A percentile compares a stretch with the other conserved stretches of the same genome.
These are phyloP conservation scores for Oryza coarctata DNA, from an alignment of 176 grass and related monocot species.

Conservation along the genomic window DNA sequence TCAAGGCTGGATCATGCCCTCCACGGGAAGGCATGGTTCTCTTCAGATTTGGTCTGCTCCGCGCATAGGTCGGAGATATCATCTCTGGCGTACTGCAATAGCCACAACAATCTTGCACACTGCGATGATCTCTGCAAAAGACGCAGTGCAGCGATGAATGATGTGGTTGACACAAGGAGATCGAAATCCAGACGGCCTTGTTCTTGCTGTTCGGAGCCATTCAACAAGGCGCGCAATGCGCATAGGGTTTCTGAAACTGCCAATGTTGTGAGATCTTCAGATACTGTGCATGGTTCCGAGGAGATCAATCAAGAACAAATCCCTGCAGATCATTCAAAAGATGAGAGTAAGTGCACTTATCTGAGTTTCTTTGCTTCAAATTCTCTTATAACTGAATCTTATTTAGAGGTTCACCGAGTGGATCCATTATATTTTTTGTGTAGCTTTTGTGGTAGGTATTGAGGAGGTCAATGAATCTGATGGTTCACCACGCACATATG, in stretches of 20 bases:
- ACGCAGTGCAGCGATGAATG: neutral
- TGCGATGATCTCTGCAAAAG: slow-evolving; percentile 50
- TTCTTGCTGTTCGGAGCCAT: slow-evolving; percentile 54
- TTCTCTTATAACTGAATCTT: neutral
- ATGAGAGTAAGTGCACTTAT: slow-evolving; percentile 30
- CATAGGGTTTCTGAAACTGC: slow-evolving; percentile 2
- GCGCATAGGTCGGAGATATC: slow-evolving; percentile 62
- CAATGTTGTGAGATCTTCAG: slow-evolving; percentile 12
- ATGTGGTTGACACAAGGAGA: slow-evolving; percentile 2
- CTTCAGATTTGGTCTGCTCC: slow-evolving; percentile 54
- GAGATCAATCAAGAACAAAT: slow-evolving; percentile 10
- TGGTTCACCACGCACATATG: slow-evolving; percentile 30
- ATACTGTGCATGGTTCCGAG: neutral
- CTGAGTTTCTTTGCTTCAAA: neutral
- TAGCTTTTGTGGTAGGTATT: slow-evolving; percentile 39
- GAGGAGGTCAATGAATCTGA: slow-evolving; percentile 44
- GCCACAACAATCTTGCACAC: slow-evolving; percentile 53
- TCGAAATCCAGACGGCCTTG: slow-evolving; percentile 22
- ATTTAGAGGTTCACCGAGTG: slow-evolving; percentile 1
- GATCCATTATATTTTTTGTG: neutral
- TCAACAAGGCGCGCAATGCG: neutral
- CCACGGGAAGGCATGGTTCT: slow-evolving; percentile 64
- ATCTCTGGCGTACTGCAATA: slow-evolving; percentile 55
- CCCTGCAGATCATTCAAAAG: slow-evolving; percentile 39
- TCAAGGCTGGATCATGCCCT: slow-evolving; percentile 49